Base-by-base conservation (phyloP, 2,329 filamentous ascomycete genomes). In the Purpureocillium takamizusanense region DNA sequence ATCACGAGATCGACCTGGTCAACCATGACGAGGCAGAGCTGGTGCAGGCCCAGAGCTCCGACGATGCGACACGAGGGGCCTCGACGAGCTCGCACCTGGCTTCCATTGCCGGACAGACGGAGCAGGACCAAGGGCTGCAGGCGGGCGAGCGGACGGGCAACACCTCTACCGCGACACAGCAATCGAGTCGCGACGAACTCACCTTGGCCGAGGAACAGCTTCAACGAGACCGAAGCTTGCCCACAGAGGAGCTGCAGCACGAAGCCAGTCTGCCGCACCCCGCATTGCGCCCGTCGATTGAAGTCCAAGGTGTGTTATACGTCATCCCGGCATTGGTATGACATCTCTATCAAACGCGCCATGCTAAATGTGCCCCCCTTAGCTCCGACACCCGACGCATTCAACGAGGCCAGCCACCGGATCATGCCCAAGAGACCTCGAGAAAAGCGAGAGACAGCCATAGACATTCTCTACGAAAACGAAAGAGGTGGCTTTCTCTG, bases 401-500 rank as follows among this genome's bases (percentile, higher is more conserved):
- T 49, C 23, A 39, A 48, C 30, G 43, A 44, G 40, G 38, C 50
- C 25, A 38, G 46, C 23, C 39, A 62, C n/a, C 48, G 63, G 35
- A 62, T 66, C 27, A 56, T 59, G 31, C 56, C 57, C 8, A 54
- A 45, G 29, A 54, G 48, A 34, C 52, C 49, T 12, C 48, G 57
- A 27, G 45, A 53, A 60, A 41, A 62, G 54, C 45, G 71, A 65
- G 55, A 79, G 46, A 67, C 69, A 3, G 81, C 76, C 21, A 78
- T 97, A 43, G 92, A 98, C 46, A 76, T 97, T 5, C 69, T 98
- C 0, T 97, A 94, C 60, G 92, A 98, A 59, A 98, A 98, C 54
- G 86, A 98, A 63, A 77, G 92, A 41, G 92, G 92, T 10, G 81
- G 78, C 30, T 94, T 95, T 54, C 69, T 94, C 44, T 97, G 90